These are phyloP conservation scores for Fusarium sp. DNA, from an alignment of 2,329 filamentous ascomycete species.

Conservation along the genomic window DNA sequence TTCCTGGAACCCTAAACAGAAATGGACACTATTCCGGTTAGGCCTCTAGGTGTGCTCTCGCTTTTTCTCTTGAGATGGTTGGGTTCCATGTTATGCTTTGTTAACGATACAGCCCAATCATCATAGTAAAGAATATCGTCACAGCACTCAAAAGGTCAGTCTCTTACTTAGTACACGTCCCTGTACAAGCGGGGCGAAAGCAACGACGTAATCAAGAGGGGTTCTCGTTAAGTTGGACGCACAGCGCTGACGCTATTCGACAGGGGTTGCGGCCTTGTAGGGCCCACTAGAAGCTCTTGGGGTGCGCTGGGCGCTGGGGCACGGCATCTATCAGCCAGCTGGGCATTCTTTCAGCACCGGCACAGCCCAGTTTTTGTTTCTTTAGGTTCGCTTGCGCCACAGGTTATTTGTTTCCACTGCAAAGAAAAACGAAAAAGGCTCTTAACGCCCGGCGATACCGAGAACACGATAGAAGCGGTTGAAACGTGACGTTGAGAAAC, in stretches of 20 bases:
- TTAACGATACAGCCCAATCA: too few relatives aligned
- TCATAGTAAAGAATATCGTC: not conserved
- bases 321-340: conserved; percentile 27
- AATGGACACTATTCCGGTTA: not conserved
- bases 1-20: conserved; percentile 16
- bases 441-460: conserved; percentile 36
- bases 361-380: conserved; percentile 18
- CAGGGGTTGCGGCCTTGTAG: conserved; percentile 30
- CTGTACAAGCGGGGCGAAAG: conserved; percentile 27
- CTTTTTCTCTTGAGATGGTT: not conserved
- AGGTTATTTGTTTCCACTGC: conserved; percentile 21
- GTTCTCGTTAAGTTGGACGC: conserved; percentile 30
- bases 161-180: too few relatives aligned
- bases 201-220: conserved; percentile 48
- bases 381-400: conserved; percentile 23
- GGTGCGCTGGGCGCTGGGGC: conserved; percentile 13
- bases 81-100: not conserved
- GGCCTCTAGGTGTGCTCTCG: not conserved
- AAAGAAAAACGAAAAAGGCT: not conserved
- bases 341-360: conserved; percentile 18
- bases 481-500: not conserved
- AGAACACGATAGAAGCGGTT: conserved; percentile 13
- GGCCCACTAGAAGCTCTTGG: conserved; percentile 28
- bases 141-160: not conserved
- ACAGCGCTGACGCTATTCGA: conserved; percentile 43